Base-by-base conservation (phyloP, 768 basidiomycete genomes). In the Tricholoma matsutake region DNA sequence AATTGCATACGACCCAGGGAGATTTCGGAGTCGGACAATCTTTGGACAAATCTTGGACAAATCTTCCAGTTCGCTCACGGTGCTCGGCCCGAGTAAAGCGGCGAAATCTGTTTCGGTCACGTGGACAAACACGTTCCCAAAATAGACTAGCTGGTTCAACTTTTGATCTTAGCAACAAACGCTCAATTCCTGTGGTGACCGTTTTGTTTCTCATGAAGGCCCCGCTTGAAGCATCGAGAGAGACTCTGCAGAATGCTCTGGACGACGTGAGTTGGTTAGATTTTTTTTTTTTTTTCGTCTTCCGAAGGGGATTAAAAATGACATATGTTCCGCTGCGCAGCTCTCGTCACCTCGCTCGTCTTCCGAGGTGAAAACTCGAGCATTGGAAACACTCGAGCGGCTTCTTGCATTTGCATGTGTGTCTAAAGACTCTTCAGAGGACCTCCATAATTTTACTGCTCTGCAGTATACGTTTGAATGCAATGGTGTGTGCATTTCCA, bases 401-500 rank as follows among this genome's bases (percentile, higher is more conserved):
- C 79, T 82, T 31, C 73, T 86, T 31, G 87, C 84, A 3, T 57
- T 72, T 57, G 80, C 81, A n/a, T 79, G 81, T 59, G 76, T 81
- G 41, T 66, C 74, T 25, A 69, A 76, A n/a, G 72, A 78, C 22
- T 68, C 79, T 16, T 73, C 77, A 16, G 78, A 78, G 29, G 79
- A 80, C 8, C 76, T 85, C 63, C 76, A 79, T 37, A 72, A 75
- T 51, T 90, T 92, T 72, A 69, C 87, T 18, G 79, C 83, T 9
- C 74, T 92, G 43, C 92, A 94, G 69, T 84, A 89, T 65, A 85
- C 85, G 0, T 93, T 94, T 65, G 89, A 94, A 71, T 91, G 88
- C 72, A 94, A 94, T 68, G 78, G 92, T 92, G 65, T 61, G 89
- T 68, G 14, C 31, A 56, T 49, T n/a, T 28, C 49, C 54, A 18